These are phyloP conservation scores for Alternaria angustiovoidea DNA, from an alignment of 2,329 filamentous ascomycete genomes.

Conservation along the genomic window DNA sequence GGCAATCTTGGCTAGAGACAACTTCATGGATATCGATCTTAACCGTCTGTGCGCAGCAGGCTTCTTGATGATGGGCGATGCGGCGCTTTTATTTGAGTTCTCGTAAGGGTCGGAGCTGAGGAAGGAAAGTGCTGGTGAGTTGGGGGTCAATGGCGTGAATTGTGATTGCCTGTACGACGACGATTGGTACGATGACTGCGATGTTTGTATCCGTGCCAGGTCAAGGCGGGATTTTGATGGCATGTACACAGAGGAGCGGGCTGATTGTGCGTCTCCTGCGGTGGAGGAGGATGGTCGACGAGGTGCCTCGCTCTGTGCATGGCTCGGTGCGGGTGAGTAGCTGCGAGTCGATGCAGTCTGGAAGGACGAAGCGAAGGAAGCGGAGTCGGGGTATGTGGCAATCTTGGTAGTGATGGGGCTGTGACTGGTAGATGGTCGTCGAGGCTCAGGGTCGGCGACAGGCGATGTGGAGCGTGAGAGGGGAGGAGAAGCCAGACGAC, in stretches of 20 bases:
- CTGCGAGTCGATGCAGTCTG: slow-evolving; percentile 36
- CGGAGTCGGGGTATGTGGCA: slow-evolving; percentile 31
- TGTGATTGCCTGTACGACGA: slow-evolving; percentile 22
- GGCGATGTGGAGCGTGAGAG: slow-evolving; percentile 36
- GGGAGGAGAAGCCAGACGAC: slow-evolving; percentile 16
- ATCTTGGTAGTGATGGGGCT: slow-evolving; percentile 31
- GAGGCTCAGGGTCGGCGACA: slow-evolving; percentile 28
- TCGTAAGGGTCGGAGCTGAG: slow-evolving; percentile 51
- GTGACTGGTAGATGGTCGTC: slow-evolving; percentile 42
- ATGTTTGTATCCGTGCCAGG: slow-evolving; percentile 26
- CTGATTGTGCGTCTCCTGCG: slow-evolving; percentile 20
- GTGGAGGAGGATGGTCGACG: slow-evolving; percentile 35
- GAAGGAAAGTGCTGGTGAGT: slow-evolving; percentile 47
- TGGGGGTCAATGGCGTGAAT: slow-evolving; percentile 38
- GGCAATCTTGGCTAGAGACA: slow-evolving; percentile 50
- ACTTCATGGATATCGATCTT: slow-evolving; percentile 48
- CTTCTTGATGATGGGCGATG: slow-evolving; percentile 47
- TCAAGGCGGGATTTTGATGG: slow-evolving; percentile 25
- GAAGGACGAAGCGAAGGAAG: slow-evolving; percentile 36
- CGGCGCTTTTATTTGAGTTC: slow-evolving; percentile 36
- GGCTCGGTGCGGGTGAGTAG: slow-evolving; percentile 33
- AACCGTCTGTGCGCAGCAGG: slow-evolving; percentile 47
- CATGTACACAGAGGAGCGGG: slow-evolving; percentile 42
- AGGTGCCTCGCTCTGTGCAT: slow-evolving; percentile 27
- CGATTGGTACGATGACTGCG: slow-evolving; percentile 27